A percentile compares a stretch with the other conserved stretches of the same genome.
These are phyloP conservation scores for Globomyces sp. DNA, from an alignment of 371 early-diverging fungal genomes.

Conservation along the genomic window DNA sequence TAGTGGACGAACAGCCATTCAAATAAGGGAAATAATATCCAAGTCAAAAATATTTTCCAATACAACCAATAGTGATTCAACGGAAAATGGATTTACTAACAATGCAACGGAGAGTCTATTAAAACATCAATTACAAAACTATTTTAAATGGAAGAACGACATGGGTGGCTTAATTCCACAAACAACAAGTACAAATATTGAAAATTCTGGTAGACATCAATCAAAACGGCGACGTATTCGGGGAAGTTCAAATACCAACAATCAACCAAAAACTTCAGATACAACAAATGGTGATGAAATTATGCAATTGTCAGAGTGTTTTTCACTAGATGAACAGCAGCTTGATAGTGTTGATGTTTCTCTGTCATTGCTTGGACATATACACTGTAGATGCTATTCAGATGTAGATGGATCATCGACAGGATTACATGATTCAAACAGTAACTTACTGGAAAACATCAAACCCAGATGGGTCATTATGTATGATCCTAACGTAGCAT, in stretches of 20 bases:
- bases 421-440: constrained; percentile 22
- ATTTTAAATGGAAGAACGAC: constrained; percentile 61
- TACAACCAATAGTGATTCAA: no score
- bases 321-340: no score
- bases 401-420: no score
- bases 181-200: constrained; percentile 21
- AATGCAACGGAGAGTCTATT: constrained; percentile 40
- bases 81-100: constrained; percentile 16
- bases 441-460: constrained; percentile 59
- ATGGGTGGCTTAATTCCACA: constrained; percentile 36
- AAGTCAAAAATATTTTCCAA: background rate
- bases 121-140: constrained; percentile 52
- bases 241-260: no score
- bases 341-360: no score
- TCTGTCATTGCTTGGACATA: no score
- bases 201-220: background rate
- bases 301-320: no score
- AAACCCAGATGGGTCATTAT: constrained; percentile 80
- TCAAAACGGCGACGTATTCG: no score
- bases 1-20: constrained; percentile 64
- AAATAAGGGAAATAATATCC: constrained; percentile 51
- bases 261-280: no score
- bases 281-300: no score
- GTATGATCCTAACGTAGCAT: constrained; percentile 85
- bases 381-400: no score